These are phyloP conservation scores for Lophiotrema nucula DNA, from an alignment of 495 filamentous ascomycete genomes.

Conservation along the genomic window DNA sequence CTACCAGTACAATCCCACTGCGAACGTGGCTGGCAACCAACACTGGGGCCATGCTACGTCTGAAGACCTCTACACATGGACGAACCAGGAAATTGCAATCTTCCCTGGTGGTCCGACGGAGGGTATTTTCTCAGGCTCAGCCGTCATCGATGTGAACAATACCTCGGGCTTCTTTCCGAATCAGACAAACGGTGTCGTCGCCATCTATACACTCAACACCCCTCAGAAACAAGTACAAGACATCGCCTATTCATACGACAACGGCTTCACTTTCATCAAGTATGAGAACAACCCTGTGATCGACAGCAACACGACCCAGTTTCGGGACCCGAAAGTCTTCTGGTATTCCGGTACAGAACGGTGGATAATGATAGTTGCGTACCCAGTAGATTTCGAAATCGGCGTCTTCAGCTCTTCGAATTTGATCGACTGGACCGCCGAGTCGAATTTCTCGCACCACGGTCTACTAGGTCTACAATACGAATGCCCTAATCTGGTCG, in stretches of 20 bases:
- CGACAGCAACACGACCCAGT: conserved; percentile 45
- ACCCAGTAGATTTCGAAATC: conserved; percentile 52
- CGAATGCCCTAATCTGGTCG: conserved; percentile 57
- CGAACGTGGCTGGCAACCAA: conserved; percentile 50
- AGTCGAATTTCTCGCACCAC: conserved; percentile 54
- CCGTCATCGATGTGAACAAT: conserved; percentile 4
- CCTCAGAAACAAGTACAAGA: conserved; percentile 40
- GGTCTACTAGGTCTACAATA: conserved; percentile 57
- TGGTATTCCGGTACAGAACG: conserved; percentile 48
- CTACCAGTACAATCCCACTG: conserved; percentile 54
- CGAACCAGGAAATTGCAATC: conserved; percentile 51
- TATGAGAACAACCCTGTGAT: conserved; percentile 57
- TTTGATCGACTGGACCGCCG: conserved; percentile 53
- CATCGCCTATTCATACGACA: conserved; percentile 56
- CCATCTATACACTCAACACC: conserved; percentile 3
- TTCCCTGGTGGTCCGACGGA: conserved; percentile 45
- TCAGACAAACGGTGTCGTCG: conserved; percentile 4
- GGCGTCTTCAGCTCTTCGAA: conserved; percentile 54
- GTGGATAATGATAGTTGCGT: conserved; percentile 54
- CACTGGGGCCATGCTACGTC: conserved; percentile 48
- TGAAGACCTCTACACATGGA: conserved; percentile 53
- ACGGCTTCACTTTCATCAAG: conserved; percentile 54
- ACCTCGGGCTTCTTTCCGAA: conserved; percentile 6
- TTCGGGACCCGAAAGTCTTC: conserved; percentile 59
- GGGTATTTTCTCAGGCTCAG: conserved; percentile 5